A percentile compares a stretch with the other conserved stretches of the same genome.
Evolutionary conservation across 2,329 filamentous ascomycete genomes (phyloP).

Genomic region (Fusarium coicis): DNA sequence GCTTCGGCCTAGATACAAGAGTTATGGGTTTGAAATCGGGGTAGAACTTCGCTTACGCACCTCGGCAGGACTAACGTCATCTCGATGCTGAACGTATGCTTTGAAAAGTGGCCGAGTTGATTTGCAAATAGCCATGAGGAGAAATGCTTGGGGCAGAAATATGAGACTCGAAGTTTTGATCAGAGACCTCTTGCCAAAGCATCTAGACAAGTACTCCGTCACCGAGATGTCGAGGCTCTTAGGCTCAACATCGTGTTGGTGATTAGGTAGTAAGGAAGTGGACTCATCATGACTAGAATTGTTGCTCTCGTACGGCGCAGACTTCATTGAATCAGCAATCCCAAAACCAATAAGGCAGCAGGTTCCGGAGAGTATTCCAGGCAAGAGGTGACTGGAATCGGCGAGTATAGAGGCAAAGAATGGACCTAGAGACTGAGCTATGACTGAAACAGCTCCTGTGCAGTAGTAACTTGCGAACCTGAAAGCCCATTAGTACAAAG

Average conservation of each 20-base stretch:
- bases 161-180: rapidly evolving
- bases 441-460: not conserved
- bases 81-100: not conserved
- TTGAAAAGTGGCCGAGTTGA: slow-evolving; percentile 1
- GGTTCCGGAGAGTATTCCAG: not conserved
- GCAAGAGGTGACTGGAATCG: not conserved
- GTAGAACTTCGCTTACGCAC: not conserved
- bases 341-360: not conserved
- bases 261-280: not conserved
- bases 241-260: not conserved
- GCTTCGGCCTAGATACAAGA: not conserved
- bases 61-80: not conserved
- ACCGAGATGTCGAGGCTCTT: not conserved
- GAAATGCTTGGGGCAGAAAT: not conserved
- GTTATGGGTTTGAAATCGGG: too few relatives aligned
- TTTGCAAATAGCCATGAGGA: not conserved
- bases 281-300: not conserved
- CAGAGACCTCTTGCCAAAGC: not conserved
- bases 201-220: not conserved
- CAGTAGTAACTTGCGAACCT: not conserved
- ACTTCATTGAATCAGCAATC: not conserved
- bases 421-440: not conserved
- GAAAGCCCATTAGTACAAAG: rapidly evolving
- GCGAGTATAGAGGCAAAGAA: not conserved
- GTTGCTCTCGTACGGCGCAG: not conserved